Evolutionary conservation across 2,329 filamentous ascomycete genomes (phyloP), one percentile per base, ranked within the genome.

Genomic region (Colletotrichum sublineola): DNA sequence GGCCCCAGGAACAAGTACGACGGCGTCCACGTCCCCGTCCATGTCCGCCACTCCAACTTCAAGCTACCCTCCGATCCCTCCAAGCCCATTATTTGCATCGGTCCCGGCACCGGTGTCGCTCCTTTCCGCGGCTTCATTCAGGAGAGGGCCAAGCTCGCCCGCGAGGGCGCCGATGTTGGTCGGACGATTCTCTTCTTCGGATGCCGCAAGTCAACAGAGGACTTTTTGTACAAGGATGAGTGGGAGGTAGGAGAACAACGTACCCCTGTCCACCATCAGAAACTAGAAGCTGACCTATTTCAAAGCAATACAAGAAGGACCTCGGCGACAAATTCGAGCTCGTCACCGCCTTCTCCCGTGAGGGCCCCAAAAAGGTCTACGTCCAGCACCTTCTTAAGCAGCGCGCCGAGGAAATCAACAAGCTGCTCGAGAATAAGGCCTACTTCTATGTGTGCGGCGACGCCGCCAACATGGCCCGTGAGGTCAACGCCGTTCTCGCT

Each of bases 391-490:
- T 93, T 74, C 88, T 99, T 73, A 92, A 93, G 84, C 94, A 98
- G 82, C 88, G 91, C 63, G 91, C 93, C 71, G 89, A 93, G 78
- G 91, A 97, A 78, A 88, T 99, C 84, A 96, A 97, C 83, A 91
- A 96, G 75, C 90, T 99, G 1, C 87, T 99, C 12, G 87, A 93
- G 76, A 87, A 95, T 82, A 93, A 95, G 81, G 96, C 94, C 6
- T 98, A 96, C 84, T 95, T 99, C 82, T 99, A 99, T 82, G 96
- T 99, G 71, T 99, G 97, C 79, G 96, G 96, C 84, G 96, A 99
- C 80, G 97, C 97, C 0, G 94, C 96, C 68, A 95, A 97, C 85
- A 98, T 98, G 95, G 95, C 95, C 58, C 92, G 95, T 70, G 95
- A 97, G 81, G 95, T 98, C 79, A 98, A 97, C 81, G 87, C 92